A percentile compares a stretch with the other conserved stretches of the same genome.
Conservation (phyloP, 345 rosid species). For the Citrus hindsii region DNA sequence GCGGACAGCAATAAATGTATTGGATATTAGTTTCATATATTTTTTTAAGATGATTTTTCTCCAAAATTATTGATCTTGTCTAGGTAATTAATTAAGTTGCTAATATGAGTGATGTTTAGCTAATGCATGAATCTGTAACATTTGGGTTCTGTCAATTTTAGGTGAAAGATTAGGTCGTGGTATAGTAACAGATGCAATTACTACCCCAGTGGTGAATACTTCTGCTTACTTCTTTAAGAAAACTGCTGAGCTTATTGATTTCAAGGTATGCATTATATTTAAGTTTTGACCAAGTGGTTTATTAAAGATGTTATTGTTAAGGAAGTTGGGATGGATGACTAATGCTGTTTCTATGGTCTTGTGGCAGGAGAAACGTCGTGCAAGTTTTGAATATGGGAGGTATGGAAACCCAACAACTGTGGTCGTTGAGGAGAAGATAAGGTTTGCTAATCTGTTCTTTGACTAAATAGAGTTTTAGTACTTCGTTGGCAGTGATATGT, state of each 20-base stretch:
- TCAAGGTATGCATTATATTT: conserved; percentile 54
- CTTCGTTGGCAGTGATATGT: background rate
- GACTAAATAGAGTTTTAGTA: background rate
- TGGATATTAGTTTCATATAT: background rate
- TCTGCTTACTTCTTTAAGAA: conserved; percentile 92
- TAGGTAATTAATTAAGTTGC: background rate
- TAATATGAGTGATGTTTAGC: background rate
- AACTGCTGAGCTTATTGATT: conserved; percentile 82
- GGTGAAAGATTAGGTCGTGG: conserved; percentile 98
- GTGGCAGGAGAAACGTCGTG: conserved; percentile 71
- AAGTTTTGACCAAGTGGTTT: background rate
- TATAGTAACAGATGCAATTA: conserved; percentile 93
- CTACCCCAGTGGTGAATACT: conserved; percentile 92
- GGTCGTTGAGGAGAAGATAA: conserved; percentile 80
- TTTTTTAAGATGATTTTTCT: background rate
- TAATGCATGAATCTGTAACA: conserved; percentile 1
- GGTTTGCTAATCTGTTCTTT: conserved; percentile 36
- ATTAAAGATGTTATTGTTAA: background rate
- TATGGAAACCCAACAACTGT: conserved; percentile 97
- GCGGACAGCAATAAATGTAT: background rate
- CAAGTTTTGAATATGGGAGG: conserved; percentile 93
- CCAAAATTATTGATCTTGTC: too few species aligned
- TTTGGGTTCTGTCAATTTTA: conserved; percentile 18
- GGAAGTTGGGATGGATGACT: background rate
- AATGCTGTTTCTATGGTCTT: background rate